These are phyloP conservation scores for Usnea hakonensis DNA, from an alignment of 495 filamentous ascomycete species.

Conservation along the genomic window DNA sequence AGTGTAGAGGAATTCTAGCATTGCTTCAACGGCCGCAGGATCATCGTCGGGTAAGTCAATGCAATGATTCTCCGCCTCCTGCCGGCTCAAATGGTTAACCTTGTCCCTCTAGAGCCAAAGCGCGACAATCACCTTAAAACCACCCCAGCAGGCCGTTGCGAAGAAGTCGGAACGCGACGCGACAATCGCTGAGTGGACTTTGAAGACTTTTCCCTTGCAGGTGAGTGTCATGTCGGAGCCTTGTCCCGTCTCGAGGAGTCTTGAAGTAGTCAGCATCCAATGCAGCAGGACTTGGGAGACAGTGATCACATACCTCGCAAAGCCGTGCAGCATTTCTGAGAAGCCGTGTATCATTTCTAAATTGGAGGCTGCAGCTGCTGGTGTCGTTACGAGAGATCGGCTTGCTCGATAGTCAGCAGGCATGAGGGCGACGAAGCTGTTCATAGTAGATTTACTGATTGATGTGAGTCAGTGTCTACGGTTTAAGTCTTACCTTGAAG, in stretches of 20 bases:
- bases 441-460: no score
- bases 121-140: neutral
- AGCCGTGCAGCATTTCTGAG: neutral
- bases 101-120: neutral
- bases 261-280: neutral
- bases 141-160: constrained; percentile 8
- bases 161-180: constrained; percentile 7
- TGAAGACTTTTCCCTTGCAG: neutral
- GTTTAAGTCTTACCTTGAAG: no score
- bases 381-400: neutral
- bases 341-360: neutral
- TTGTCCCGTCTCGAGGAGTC: neutral
- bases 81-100: neutral
- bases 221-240: neutral
- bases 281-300: neutral
- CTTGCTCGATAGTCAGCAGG: neutral
- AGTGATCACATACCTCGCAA: neutral
- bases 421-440: neutral
- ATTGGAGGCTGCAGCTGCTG: neutral
- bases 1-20: constrained; percentile 1
- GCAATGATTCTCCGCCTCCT: neutral
- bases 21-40: neutral
- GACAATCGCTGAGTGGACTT: neutral
- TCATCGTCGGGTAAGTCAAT: constrained; percentile 1
- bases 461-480: no score